phyloP scores from a whole-genome alignment of 129 eudicot genomes.

The Helichrysum umbraculigerum region DNA sequence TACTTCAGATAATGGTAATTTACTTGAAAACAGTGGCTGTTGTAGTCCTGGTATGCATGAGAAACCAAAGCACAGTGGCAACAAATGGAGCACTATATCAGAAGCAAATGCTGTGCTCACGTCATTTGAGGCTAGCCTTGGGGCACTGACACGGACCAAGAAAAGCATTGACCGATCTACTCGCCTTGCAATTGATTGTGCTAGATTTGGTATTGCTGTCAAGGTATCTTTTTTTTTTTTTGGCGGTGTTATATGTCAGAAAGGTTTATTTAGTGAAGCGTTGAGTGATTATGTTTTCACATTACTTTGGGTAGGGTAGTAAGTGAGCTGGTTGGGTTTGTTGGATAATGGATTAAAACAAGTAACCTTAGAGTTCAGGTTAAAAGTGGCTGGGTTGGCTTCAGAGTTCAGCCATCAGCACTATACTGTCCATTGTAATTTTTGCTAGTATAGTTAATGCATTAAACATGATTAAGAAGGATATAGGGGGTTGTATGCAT shows the following conservation, averaged over 20 bases:
- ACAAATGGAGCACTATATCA: conserved; percentile 51
- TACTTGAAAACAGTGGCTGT: conserved; percentile 47
- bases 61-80: conserved; percentile 39
- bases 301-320: neutral
- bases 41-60: conserved; percentile 50
- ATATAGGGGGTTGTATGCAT: neutral
- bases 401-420: neutral
- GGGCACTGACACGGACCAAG: conserved; percentile 75
- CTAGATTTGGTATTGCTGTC: conserved; percentile 76
- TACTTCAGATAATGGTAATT: conserved; percentile 41
- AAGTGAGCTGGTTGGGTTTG: neutral
- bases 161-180: conserved; percentile 92
- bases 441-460: neutral
- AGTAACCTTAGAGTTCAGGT: neutral
- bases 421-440: neutral
- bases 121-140: conserved; percentile 69
- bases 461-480: neutral
- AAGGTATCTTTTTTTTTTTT: conserved; percentile 45
- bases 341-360: neutral
- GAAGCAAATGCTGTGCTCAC: conserved; percentile 62
- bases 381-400: neutral
- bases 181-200: conserved; percentile 92
- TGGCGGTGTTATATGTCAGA: neutral
- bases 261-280: neutral
- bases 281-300: neutral